Conservation (phyloP, 768 basidiomycete species). For the Mycena kentingensis region DNA sequence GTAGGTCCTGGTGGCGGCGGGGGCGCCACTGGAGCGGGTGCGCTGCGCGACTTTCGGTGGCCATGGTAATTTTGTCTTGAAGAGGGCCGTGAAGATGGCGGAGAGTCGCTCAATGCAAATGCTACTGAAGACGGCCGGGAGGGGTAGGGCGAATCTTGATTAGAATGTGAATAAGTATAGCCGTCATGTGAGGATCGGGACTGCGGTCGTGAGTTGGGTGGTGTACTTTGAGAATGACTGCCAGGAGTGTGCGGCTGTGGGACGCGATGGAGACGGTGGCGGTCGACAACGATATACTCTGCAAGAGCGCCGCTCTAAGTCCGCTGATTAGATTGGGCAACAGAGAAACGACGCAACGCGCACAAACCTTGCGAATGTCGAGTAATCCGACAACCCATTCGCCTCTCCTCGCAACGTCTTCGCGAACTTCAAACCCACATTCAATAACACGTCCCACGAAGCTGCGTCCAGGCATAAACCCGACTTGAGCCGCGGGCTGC, state of each 20-base stretch:
- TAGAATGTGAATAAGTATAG: not conserved
- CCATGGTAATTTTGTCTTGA: slow-evolving; percentile 10
- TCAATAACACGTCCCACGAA: slow-evolving; percentile 85
- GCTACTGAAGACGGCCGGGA: slow-evolving; percentile 24
- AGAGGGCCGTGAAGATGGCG: slow-evolving; percentile 6
- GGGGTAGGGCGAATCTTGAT: slow-evolving; percentile 19
- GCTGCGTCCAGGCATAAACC: slow-evolving; percentile 85
- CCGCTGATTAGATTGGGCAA: slow-evolving; percentile 8
- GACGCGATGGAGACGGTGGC: slow-evolving; percentile 72
- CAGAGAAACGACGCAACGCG: slow-evolving; percentile 17
- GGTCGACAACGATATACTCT: slow-evolving; percentile 86
- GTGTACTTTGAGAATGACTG: slow-evolving; percentile 1
- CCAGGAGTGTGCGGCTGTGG: slow-evolving; percentile 58
- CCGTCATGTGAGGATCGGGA: slow-evolving; percentile 1
- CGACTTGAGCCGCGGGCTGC: slow-evolving; percentile 44
- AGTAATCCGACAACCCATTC: slow-evolving; percentile 87
- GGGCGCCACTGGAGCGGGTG: slow-evolving; percentile 4
- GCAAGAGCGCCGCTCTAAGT: slow-evolving; percentile 78
- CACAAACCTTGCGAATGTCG: slow-evolving; percentile 75
- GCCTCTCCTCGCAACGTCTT: slow-evolving; percentile 65
- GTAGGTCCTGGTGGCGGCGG: slow-evolving; percentile 34
- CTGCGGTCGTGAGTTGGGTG: not conserved
- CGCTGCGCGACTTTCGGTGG: slow-evolving; percentile 1
- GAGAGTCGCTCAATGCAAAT: slow-evolving; percentile 4
- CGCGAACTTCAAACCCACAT: slow-evolving; percentile 77